These are phyloP conservation scores for Curvularia verruculosa DNA, from an alignment of 2,329 filamentous ascomycete species.

Conservation along the genomic window DNA sequence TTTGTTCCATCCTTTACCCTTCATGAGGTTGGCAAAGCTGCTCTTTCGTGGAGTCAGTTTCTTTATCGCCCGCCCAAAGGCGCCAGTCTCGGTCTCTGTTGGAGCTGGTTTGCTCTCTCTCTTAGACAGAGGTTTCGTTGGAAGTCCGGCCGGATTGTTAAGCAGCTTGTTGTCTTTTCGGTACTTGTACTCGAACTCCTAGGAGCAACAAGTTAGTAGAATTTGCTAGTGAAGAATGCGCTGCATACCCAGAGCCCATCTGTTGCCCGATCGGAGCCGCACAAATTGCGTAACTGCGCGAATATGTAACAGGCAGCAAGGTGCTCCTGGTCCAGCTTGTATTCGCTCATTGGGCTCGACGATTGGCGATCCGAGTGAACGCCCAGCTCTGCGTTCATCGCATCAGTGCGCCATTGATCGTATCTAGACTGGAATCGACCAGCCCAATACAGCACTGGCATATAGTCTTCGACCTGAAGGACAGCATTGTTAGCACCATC, in stretches of 20 bases:
- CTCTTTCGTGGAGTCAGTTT: conserved; percentile 45
- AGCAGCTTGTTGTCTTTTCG: conserved; percentile 39
- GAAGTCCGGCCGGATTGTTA: conserved; percentile 21
- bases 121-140: conserved; percentile 27
- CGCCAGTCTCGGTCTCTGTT: conserved; percentile 25
- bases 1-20: conserved; percentile 41
- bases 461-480: conserved; percentile 42
- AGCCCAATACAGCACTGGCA: conserved; percentile 45
- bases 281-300: conserved; percentile 40
- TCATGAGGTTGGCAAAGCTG: conserved; percentile 44
- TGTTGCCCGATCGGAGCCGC: conserved; percentile 35
- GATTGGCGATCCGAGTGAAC: conserved; percentile 10
- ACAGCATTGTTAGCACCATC: conserved; percentile 29
- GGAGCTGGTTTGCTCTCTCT: conserved; percentile 23
- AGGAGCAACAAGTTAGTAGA: neutral
- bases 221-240: neutral
- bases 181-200: conserved; percentile 47
- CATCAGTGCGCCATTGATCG: conserved; percentile 45
- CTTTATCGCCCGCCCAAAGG: conserved; percentile 40
- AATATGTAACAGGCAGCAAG: conserved; percentile 39
- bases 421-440: conserved; percentile 43
- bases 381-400: conserved; percentile 31
- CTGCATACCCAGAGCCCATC: conserved; percentile 43
- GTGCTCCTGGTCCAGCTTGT: conserved; percentile 34
- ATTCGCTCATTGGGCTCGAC: conserved; percentile 29